These are phyloP conservation scores for Phialocephala sp. DNA, from an alignment of 2,329 filamentous ascomycete species.

Conservation along the genomic window DNA sequence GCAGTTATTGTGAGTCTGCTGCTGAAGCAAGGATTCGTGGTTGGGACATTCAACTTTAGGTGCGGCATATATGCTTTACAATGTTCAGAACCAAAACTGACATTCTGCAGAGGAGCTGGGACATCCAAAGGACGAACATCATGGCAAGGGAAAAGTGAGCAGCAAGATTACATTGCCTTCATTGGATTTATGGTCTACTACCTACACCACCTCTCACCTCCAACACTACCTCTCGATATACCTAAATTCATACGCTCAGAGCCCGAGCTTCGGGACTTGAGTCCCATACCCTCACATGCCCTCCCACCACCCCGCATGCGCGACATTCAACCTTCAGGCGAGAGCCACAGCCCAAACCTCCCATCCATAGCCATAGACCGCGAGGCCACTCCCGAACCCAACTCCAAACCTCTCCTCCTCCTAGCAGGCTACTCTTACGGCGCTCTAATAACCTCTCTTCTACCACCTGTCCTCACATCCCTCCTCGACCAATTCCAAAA, in stretches of 20 bases:
- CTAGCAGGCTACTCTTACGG: slow-evolving; percentile 91
- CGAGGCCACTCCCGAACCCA: neutral
- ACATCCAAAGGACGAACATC: slow-evolving; percentile 79
- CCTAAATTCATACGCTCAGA: slow-evolving; percentile 29
- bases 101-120: slow-evolving; percentile 69
- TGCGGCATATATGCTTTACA: slow-evolving; percentile 56
- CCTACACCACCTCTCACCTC: slow-evolving; percentile 54
- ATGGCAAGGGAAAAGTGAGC: slow-evolving; percentile 84
- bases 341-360: neutral
- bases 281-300: slow-evolving; percentile 37
- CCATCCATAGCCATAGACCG: slow-evolving; percentile 7
- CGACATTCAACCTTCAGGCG: slow-evolving; percentile 14
- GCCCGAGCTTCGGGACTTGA: slow-evolving; percentile 31
- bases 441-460: slow-evolving; percentile 76
- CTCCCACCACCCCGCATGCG: slow-evolving; percentile 23
- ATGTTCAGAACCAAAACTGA: neutral
- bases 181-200: slow-evolving; percentile 82
- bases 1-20: slow-evolving; percentile 62
- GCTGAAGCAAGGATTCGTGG: slow-evolving; percentile 73
- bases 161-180: slow-evolving; percentile 81
- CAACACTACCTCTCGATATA: slow-evolving; percentile 20
- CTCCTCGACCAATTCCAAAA: slow-evolving; percentile 60
- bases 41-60: slow-evolving; percentile 87
- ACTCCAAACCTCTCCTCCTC: slow-evolving; percentile 51
- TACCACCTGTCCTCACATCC: slow-evolving; percentile 59